Evolutionary conservation across 2,329 filamentous ascomycete species (phyloP), one percentile per base, ranked within the genome.

Genomic region (Sporothrix luriei): DNA sequence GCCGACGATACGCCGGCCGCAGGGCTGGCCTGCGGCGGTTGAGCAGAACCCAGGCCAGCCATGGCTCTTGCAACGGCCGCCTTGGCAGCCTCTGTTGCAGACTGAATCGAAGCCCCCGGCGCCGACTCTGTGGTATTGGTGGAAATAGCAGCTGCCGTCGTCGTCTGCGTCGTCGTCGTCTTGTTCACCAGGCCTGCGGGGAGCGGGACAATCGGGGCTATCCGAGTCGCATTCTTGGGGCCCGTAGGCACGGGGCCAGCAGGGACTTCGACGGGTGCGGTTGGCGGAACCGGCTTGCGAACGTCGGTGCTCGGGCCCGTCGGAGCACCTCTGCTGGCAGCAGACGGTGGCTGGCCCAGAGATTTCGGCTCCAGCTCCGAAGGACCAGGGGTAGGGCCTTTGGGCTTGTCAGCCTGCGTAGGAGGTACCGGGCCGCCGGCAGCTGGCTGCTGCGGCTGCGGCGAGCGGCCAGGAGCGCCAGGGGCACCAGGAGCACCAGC

Each of bases 61-160:
- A 93, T 93, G 1, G 91, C 91, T 52, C 90, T 87, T 67, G 91
- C 90, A n/a, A 93, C 91, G 10, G 91, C 91, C 40, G 90, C 91
- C 74, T 88, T 90, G 1, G 91, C 91, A 51, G 90, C 88, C 76
- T 90, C 87, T 0, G 91, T 93, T 1, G 91, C 90, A 79, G 91
- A 89, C 72, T 87, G 84, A 11, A 90, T 81, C 59, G 81, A 77
- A 13, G 80, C 80, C 76, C 77, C 75, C 48, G 40, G 55, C 13
- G 29, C 6, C 14, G 59, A 46, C 13, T 48, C 40, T 2, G 40
- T 48, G 10, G 77, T 75, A 66, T 84, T 74, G 10, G 77, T 73
- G 71, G 83, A 82, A 1, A 80, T 76, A 11, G 77, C 75, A 2
- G 81, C 76, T 11, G 77, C 75, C 1, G 81, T 76, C 5, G 76